Conservation (phyloP, 2,329 filamentous ascomycete genomes). For the Pseudopithomyces maydicus region DNA sequence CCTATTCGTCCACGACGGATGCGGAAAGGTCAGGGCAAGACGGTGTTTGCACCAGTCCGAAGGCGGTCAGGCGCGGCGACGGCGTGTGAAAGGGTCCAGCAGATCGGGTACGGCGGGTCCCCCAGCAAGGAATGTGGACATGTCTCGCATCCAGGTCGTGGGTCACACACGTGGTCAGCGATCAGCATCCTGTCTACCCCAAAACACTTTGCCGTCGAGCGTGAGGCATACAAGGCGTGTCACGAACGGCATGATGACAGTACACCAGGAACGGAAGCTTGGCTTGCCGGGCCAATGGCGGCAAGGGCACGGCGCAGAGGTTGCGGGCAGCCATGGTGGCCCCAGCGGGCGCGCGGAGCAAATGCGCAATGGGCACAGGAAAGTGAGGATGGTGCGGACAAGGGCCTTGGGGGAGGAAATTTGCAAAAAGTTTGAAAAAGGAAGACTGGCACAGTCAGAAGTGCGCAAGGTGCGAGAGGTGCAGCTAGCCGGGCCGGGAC, state of each 20-base stretch:
- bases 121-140: constrained; percentile 32
- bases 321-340: background rate
- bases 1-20: constrained; percentile 8
- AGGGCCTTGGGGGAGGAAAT: background rate
- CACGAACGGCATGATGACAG: background rate
- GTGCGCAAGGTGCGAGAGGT: background rate
- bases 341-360: background rate
- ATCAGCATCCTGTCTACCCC: constrained; percentile 7
- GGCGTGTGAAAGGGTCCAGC: constrained; percentile 26
- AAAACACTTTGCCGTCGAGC: constrained; percentile 1
- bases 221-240: background rate
- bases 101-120: constrained; percentile 21
- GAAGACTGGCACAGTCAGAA: background rate
- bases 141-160: constrained; percentile 33
- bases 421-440: too few relatives aligned
- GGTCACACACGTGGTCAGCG: constrained; percentile 26
- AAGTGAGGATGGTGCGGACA: background rate
- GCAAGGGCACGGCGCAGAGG: background rate
- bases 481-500: constrained; percentile 1
- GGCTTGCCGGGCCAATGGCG: background rate
- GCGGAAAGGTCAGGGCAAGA: constrained; percentile 10
- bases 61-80: constrained; percentile 10
- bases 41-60: constrained; percentile 15
- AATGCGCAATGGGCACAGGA: background rate
- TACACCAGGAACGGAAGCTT: background rate